Evolutionary conservation across 768 basidiomycete genomes (phyloP).

Genomic region (Fomitopsis serialis): DNA sequence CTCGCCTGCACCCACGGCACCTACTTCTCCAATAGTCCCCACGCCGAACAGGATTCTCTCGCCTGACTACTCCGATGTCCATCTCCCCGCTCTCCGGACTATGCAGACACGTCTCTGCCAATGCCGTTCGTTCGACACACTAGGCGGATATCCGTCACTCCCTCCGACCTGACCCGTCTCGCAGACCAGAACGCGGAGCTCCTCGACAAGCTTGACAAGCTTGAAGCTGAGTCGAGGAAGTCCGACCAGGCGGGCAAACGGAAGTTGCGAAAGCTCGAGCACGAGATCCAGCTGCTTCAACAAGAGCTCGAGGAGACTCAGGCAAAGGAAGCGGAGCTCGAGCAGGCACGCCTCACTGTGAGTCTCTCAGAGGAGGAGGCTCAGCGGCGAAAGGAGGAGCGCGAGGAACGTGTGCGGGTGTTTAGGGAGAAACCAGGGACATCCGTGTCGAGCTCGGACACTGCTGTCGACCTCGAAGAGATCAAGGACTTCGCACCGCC

Average conservation of each 20-base stretch:
- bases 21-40: slow-evolving; percentile 14
- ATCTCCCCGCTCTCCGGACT: slow-evolving; percentile 4
- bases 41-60: slow-evolving; percentile 1
- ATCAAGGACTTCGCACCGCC: slow-evolving; percentile 23
- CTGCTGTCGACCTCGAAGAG: slow-evolving; percentile 7
- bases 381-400: slow-evolving; percentile 37
- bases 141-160: slow-evolving; percentile 57
- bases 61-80: slow-evolving; percentile 3
- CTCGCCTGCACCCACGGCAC: slow-evolving; percentile 16
- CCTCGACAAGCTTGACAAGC: slow-evolving; percentile 63
- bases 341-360: slow-evolving; percentile 45
- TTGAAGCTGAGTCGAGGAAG: slow-evolving; percentile 64
- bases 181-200: slow-evolving; percentile 85
- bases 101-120: slow-evolving; percentile 4
- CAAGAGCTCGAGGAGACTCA: slow-evolving; percentile 77
- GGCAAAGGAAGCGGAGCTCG: slow-evolving; percentile 60
- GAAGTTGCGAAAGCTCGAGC: slow-evolving; percentile 68
- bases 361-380: slow-evolving; percentile 25
- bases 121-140: slow-evolving; percentile 9
- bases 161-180: slow-evolving; percentile 62
- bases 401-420: slow-evolving; percentile 42
- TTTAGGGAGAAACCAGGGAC: slow-evolving; percentile 32
- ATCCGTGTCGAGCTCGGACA: not conserved
- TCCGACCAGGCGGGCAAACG: slow-evolving; percentile 65
- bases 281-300: slow-evolving; percentile 69